Percentiles rank a stretch among this genome's conserved stretches.
phyloP scores from a whole-genome alignment of 495 filamentous ascomycete species.

The Xylaria castorea region DNA sequence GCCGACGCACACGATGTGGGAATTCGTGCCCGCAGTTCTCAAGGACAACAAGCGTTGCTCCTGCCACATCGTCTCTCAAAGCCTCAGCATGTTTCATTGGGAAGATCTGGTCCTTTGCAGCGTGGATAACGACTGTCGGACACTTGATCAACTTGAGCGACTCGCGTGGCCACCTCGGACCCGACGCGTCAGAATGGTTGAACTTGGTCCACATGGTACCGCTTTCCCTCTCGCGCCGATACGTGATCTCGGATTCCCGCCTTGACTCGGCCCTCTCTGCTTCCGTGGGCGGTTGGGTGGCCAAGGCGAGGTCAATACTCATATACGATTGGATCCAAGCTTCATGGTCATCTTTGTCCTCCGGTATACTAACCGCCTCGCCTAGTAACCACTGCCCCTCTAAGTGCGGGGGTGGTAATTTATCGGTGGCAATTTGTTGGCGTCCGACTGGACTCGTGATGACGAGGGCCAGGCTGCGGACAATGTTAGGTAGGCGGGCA shows the following conservation, averaged over 20 bases:
- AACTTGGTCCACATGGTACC: conserved; percentile 25
- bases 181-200: conserved; percentile 26
- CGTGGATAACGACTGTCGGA: conserved; percentile 21
- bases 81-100: conserved; percentile 22
- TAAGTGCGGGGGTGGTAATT: neutral
- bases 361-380: neutral
- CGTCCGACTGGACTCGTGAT: conserved; percentile 22
- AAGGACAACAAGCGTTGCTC: conserved; percentile 26
- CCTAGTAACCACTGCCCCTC: conserved; percentile 19
- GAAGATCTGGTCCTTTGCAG: conserved; percentile 27
- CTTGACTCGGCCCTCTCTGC: conserved; percentile 25
- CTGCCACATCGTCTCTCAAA: conserved; percentile 26
- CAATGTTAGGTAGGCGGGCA: conserved; percentile 1
- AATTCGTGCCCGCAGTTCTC: conserved; percentile 27
- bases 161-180: conserved; percentile 24
- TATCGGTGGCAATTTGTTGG: conserved; percentile 18
- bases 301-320: conserved; percentile 16
- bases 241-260: conserved; percentile 20
- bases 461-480: conserved; percentile 20
- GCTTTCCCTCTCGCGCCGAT: conserved; percentile 23
- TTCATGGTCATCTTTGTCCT: conserved; percentile 6
- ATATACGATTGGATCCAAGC: conserved; percentile 24
- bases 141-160: conserved; percentile 9
- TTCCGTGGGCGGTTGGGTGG: conserved; percentile 17
- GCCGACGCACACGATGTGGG: conserved; percentile 13